These are phyloP conservation scores for Fusarium sp. DNA, from an alignment of 2,329 filamentous ascomycete genomes.

Conservation along the genomic window DNA sequence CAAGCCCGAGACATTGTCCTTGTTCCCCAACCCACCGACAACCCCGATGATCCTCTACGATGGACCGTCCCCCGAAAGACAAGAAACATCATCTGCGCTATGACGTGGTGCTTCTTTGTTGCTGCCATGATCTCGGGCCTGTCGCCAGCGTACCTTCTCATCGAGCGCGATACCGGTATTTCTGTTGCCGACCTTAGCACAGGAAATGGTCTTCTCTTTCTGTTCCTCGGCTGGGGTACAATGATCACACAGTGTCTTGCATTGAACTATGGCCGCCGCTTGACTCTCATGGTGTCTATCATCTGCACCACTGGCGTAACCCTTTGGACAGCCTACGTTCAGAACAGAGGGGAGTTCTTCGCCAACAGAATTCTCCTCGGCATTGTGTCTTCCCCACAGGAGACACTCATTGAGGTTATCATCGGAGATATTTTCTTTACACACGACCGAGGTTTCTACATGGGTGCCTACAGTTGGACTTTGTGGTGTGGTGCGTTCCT, in stretches of 20 bases:
- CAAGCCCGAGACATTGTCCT: slow-evolving; percentile 36
- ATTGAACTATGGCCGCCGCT: slow-evolving; percentile 32
- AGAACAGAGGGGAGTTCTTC: slow-evolving; percentile 39
- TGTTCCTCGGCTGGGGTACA: slow-evolving; percentile 41
- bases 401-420: slow-evolving; percentile 41
- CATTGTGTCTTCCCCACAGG: slow-evolving; percentile 37
- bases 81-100: slow-evolving; percentile 36
- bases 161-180: slow-evolving; percentile 41
- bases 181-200: slow-evolving; percentile 42
- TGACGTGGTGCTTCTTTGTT: slow-evolving; percentile 43
- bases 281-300: slow-evolving; percentile 30
- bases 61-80: slow-evolving; percentile 37
- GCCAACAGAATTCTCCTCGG: slow-evolving; percentile 40
- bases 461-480: slow-evolving; percentile 41
- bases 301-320: slow-evolving; percentile 29
- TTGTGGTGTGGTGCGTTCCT: slow-evolving; percentile 43
- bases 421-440: slow-evolving; percentile 39
- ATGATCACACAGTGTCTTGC: slow-evolving; percentile 38
- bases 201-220: slow-evolving; percentile 37
- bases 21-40: slow-evolving; percentile 39
- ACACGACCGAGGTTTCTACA: slow-evolving; percentile 42
- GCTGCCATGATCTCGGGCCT: slow-evolving; percentile 41
- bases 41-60: slow-evolving; percentile 41
- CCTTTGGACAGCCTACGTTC: slow-evolving; percentile 39
- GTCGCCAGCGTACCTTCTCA: slow-evolving; percentile 41